These are phyloP conservation scores for Pontederia paniculata DNA, from an alignment of 176 grass and related monocot species.

Conservation along the genomic window DNA sequence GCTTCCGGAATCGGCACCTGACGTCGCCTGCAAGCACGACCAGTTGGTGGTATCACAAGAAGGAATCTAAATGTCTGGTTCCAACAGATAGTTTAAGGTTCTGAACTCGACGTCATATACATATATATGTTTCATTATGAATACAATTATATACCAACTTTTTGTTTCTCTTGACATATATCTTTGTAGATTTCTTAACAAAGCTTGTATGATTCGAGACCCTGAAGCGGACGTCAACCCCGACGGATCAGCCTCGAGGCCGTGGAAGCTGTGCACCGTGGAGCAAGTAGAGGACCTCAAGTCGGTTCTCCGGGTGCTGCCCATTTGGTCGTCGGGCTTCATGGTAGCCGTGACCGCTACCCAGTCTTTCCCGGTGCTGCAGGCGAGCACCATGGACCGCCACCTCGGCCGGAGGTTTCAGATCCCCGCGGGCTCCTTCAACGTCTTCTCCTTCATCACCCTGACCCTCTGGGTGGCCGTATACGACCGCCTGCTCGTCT, in stretches of 20 bases:
- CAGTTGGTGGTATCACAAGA: constrained; percentile 21
- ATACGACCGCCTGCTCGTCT: constrained; percentile 43
- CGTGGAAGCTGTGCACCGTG: constrained; percentile 32
- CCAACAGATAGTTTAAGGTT: constrained; percentile 32
- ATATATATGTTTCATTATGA: constrained; percentile 20
- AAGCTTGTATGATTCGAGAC: constrained; percentile 32
- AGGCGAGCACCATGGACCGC: constrained; percentile 41
- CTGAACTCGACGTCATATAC: constrained; percentile 15
- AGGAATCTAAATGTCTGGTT: constrained; percentile 17
- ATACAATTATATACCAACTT: constrained; percentile 18
- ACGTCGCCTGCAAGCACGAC: constrained; percentile 20
- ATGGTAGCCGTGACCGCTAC: constrained; percentile 30
- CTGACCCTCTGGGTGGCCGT: constrained; percentile 45
- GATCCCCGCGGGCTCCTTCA: constrained; percentile 34
- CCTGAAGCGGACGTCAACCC: constrained; percentile 5
- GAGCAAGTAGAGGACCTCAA: constrained; percentile 63
- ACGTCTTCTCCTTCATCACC: constrained; percentile 41
- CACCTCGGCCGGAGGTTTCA: constrained; percentile 27
- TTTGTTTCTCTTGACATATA: background rate
- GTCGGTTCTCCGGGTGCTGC: constrained; percentile 37
- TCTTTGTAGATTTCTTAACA: constrained; percentile 43
- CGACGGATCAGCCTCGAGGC: background rate
- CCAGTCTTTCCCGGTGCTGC: constrained; percentile 43
- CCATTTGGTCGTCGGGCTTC: constrained; percentile 47
- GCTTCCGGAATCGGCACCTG: constrained; percentile 31